Evolutionary conservation across 2,329 filamentous ascomycete species (phyloP), one percentile per base, ranked within the genome.

Genomic region (Paecilomyces formosus): DNA sequence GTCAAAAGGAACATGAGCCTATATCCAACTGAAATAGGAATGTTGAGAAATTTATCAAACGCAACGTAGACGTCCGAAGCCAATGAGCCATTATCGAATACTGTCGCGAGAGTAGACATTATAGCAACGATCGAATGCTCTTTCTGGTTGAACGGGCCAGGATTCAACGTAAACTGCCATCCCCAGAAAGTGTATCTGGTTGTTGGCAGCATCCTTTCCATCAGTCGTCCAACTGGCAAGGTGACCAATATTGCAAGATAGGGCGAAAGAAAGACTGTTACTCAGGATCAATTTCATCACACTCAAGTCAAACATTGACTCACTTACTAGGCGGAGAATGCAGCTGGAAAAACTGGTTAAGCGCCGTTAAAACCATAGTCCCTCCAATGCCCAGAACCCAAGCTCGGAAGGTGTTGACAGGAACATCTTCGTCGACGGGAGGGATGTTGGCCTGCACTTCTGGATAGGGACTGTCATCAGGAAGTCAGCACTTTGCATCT

Each of bases 1-100:
- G 84, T 86, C 11, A 89, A 77, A 7, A 70, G 59, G 15, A 70
- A 65, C 55, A 67, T 62, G 13, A 70, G 68, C 1, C 64, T 64
- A 61, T 67, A 69, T 26, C 66, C 66, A 12, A 53, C 52, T 15
- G 58, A 58, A 26, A 60, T 33, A 1, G 58, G 58, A 13, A 60
- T 55, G 12, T 58, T 50, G 22, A 63, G 60, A 33, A 63, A 63
- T 53, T 63, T 63, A 15, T 63, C 61, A 35, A 63, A 63, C n/a
- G 60, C 61, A 33, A 63, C 61, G 35, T 63, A 63, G 54, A 63
- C 61, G 35, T 63, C 61, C 5, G 61, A 58, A 12, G 58, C 58
- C 21, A 59, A 51, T 39, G 60, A 60, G 8, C 58, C 58, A 50
- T 60, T 60, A 18, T 60, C 58, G 22, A 60, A 60, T 4, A 56